Percentiles rank a stretch among this genome's conserved stretches.
These are phyloP conservation scores for Tylopilus rubrobrunneus DNA, from an alignment of 768 basidiomycete species.

Conservation along the genomic window DNA sequence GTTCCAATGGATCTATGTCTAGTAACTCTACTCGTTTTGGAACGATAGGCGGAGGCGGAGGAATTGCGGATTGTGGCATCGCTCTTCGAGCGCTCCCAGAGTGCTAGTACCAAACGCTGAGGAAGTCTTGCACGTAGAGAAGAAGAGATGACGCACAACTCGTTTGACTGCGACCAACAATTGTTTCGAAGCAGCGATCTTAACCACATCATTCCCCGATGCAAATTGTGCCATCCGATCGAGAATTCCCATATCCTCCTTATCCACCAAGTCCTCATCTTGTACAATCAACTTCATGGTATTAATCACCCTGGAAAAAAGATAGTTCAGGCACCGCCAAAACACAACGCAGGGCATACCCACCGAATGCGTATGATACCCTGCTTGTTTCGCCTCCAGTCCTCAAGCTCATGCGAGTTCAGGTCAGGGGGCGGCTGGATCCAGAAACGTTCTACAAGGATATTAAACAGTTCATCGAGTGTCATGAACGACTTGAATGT, in stretches of 20 bases:
- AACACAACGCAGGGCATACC: constrained; percentile 9
- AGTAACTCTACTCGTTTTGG: constrained; percentile 47
- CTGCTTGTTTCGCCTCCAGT: constrained; percentile 59
- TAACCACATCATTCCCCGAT: constrained; percentile 37
- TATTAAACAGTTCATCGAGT: constrained; percentile 49
- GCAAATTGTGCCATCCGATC: constrained; percentile 53
- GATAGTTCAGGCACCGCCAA: neutral
- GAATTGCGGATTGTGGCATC: constrained; percentile 32
- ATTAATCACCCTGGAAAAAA: constrained; percentile 52
- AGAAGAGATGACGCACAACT: constrained; percentile 36
- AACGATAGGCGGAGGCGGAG: constrained; percentile 49
- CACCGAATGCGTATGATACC: constrained; percentile 57
- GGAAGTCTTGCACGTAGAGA: neutral
- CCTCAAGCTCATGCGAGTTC: constrained; percentile 38
- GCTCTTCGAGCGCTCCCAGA: constrained; percentile 34
- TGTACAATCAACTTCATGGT: constrained; percentile 59
- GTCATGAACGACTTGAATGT: constrained; percentile 68
- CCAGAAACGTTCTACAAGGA: constrained; percentile 53
- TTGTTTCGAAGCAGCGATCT: constrained; percentile 45
- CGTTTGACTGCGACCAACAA: constrained; percentile 48
- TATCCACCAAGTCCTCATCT: constrained; percentile 50
- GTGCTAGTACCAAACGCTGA: constrained; percentile 14
- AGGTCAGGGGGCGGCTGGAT: constrained; percentile 49
- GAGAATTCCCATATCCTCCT: constrained; percentile 50
- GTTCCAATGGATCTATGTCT: constrained; percentile 61